Evolutionary conservation across 345 rosid genomes (phyloP), one percentile per base, ranked within the genome.

Genomic region (Citropsis articulata): DNA sequence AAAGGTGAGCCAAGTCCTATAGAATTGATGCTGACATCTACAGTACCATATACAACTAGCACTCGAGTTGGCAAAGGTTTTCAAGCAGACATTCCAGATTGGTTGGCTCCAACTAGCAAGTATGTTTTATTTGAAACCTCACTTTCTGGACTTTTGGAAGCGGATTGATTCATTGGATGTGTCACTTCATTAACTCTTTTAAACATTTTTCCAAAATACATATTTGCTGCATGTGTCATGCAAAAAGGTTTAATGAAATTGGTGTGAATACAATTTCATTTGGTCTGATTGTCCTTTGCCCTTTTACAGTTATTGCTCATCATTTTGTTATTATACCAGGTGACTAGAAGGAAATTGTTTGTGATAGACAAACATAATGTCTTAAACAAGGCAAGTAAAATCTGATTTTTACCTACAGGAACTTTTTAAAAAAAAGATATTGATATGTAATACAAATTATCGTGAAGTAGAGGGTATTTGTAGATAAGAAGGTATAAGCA

Each of bases 71-170:
- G 99, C 21, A 97, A 91, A 86, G 90, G 92, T 82, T 91, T 89
- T 80, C 98, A 97, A 91, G 94, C 95, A 6, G 89, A 94, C 62
- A 90, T 97, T 80, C 93, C 97, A 75, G 93, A 89, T 33, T 91
- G 98, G 96, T 84, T 85, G 63, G 97, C 91, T 83, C 98, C 94
- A 77, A 73, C 78, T 45, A 81, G 76, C 40, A 75, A 82, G 98
- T 96, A 88, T 75, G 89, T 84, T 73, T 72, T 45, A 75, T 48
- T 71, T 33, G 31, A 75, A 81, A 72, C 57, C 75, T 73, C 60
- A 50, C 61, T 31, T 55, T 69, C 53, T 69, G 69, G 21, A 78
- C 22, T 78, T 53, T 75, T 63, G 69, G 69, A 72, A 45, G 77
- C 8, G 27, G 40, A 67, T 64, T 31, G n/a, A 10, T 38, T 7